Percentiles rank a stretch among this genome's conserved stretches.
Evolutionary conservation across 106 monocot genomes (phyloP).

Genomic region (Dioscorea dumetorum): DNA sequence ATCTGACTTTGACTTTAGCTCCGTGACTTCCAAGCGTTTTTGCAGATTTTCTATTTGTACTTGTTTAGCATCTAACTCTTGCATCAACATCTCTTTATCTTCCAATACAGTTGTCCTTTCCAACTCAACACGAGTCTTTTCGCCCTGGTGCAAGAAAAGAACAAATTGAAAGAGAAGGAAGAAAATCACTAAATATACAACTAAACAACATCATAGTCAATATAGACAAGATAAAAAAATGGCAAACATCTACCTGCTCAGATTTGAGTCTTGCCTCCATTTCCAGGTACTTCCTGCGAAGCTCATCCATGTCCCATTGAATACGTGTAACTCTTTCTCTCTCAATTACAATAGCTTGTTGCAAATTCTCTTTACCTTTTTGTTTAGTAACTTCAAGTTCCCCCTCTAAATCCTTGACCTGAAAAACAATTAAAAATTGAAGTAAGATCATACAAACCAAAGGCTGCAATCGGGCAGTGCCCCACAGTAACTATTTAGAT

Average conservation of each 20-base stretch:
- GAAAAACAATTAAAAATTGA: constrained; percentile 6
- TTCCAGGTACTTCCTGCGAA: constrained; percentile 53
- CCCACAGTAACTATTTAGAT: no score
- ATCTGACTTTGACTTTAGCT: constrained; percentile 89
- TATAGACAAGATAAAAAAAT: neutral
- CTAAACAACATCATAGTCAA: constrained; percentile 3
- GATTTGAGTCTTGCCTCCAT: constrained; percentile 65
- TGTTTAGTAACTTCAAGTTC: constrained; percentile 78
- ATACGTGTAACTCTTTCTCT: constrained; percentile 89
- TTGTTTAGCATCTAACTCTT: constrained; percentile 49
- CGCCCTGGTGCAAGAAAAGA: constrained; percentile 38
- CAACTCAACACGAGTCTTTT: constrained; percentile 47
- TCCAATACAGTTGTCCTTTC: constrained; percentile 31
- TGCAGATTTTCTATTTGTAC: constrained; percentile 44
- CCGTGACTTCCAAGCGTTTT: constrained; percentile 47
- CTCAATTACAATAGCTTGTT: constrained; percentile 83
- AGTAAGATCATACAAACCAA: neutral
- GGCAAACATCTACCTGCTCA: constrained; percentile 44
- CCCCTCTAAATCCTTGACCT: constrained; percentile 94
- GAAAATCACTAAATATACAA: neutral
- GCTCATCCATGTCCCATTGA: constrained; percentile 96
- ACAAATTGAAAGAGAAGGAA: neutral
- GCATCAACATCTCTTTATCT: constrained; percentile 54
- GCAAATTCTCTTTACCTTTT: constrained; percentile 71
- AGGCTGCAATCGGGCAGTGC: no score